These are phyloP conservation scores for Mercurialis annua DNA, from an alignment of 345 rosid genomes.

Conservation along the genomic window DNA sequence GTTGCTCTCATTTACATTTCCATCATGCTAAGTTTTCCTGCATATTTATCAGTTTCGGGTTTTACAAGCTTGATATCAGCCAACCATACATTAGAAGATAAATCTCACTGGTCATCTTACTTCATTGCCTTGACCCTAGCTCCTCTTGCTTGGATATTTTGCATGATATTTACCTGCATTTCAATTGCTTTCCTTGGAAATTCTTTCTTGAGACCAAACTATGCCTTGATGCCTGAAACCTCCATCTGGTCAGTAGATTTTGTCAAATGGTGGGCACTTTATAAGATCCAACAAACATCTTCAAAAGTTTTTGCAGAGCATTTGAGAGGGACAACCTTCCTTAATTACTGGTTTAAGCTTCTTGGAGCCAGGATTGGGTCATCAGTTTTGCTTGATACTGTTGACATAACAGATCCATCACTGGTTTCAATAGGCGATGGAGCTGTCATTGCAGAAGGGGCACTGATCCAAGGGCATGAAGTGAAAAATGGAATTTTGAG, in stretches of 20 bases:
- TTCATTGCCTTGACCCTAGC: conserved; percentile 36
- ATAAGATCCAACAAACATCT: conserved; percentile 55
- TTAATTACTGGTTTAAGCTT: conserved; percentile 63
- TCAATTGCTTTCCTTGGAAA: conserved; percentile 48
- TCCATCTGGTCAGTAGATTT: conserved; percentile 56
- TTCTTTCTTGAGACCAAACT: conserved; percentile 54
- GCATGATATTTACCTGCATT: conserved; percentile 43
- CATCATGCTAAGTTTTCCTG: conserved; percentile 43
- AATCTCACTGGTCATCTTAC: conserved; percentile 29
- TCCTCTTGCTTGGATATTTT: conserved; percentile 66
- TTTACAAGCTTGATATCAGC: conserved; percentile 34
- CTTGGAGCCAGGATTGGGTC: conserved; percentile 62
- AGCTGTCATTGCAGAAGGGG: conserved; percentile 58
- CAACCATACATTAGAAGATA: conserved; percentile 7
- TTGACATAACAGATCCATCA: conserved; percentile 62
- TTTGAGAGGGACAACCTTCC: conserved; percentile 58
- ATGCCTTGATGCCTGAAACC: conserved; percentile 42
- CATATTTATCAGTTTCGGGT: conserved; percentile 47
- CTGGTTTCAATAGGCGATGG: conserved; percentile 61
- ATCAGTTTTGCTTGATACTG: conserved; percentile 53
- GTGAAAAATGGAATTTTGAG: conserved; percentile 51
- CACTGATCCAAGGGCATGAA: conserved; percentile 60
- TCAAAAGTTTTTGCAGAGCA: conserved; percentile 57
- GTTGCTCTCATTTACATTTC: conserved; percentile 45
- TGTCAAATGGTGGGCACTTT: conserved; percentile 75